Evolutionary conservation across 2,329 filamentous ascomycete species (phyloP).

Genomic region (Xylariaceae sp.): DNA sequence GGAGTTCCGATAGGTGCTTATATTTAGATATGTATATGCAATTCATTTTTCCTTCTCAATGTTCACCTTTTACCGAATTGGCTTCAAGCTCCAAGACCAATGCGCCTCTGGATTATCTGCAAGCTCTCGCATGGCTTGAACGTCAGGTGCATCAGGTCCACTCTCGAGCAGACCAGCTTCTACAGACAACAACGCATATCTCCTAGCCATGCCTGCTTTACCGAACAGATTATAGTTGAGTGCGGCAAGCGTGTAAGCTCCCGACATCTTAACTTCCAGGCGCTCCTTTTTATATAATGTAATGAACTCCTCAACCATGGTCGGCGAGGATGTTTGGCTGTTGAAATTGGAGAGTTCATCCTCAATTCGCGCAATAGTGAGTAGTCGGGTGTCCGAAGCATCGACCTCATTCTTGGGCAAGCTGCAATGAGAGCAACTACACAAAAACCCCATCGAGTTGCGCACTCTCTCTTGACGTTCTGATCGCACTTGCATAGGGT

Average conservation of each 20-base stretch:
- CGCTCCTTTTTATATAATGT: slow-evolving; percentile 44
- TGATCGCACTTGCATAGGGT: slow-evolving; percentile 41
- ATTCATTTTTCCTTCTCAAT: no score
- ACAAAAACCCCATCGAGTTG: slow-evolving; percentile 48
- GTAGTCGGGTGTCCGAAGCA: slow-evolving; percentile 41
- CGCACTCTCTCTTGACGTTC: slow-evolving; percentile 40
- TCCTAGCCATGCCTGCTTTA: slow-evolving; percentile 36
- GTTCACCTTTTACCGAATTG: no score
- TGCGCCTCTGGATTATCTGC: slow-evolving; percentile 39
- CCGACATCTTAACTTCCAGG: slow-evolving; percentile 46
- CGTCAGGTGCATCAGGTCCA: slow-evolving; percentile 41
- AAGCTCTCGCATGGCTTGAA: slow-evolving; percentile 43
- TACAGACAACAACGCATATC: slow-evolving; percentile 43
- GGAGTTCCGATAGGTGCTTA: no score
- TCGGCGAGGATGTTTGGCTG: slow-evolving; percentile 26
- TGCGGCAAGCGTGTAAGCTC: slow-evolving; percentile 47
- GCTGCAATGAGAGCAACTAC: slow-evolving; percentile 45
- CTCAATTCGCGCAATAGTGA: slow-evolving; percentile 41
- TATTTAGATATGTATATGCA: no score
- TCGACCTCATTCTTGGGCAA: slow-evolving; percentile 29
- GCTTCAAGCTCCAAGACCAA: slow-evolving; percentile 31
- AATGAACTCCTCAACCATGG: slow-evolving; percentile 42
- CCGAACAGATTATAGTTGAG: slow-evolving; percentile 46
- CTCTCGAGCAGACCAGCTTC: slow-evolving; percentile 46
- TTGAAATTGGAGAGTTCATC: slow-evolving; percentile 24